A percentile compares a stretch with the other conserved stretches of the same genome.
Conservation (phyloP, 1,284 basidiomycete species). For the Heterobasidion irregulare region DNA sequence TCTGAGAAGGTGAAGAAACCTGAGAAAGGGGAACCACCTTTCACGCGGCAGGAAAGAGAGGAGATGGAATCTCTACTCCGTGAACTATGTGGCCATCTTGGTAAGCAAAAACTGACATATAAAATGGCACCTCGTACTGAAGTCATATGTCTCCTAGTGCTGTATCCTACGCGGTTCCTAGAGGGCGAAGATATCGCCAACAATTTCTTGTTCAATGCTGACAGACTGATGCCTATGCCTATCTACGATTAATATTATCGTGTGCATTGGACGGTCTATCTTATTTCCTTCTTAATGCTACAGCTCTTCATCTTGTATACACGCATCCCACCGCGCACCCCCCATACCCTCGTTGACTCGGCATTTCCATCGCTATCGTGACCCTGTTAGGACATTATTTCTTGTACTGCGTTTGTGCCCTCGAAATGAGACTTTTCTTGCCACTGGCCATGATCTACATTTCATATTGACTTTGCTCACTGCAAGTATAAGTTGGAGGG, state of each 20-base stretch:
- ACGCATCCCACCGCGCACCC: background rate
- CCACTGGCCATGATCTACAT: too few relatives aligned
- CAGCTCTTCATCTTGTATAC: background rate
- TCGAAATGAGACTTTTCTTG: too few relatives aligned
- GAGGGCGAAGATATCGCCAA: slow-evolving; percentile 82
- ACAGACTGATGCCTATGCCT: slow-evolving; percentile 51
- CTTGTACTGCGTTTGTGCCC: too few relatives aligned
- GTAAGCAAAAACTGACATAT: slow-evolving; percentile 31
- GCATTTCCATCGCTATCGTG: background rate
- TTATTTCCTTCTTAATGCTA: background rate
- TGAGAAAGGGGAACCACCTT: slow-evolving; percentile 54
- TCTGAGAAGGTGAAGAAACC: slow-evolving; percentile 29
- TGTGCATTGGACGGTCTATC: background rate
- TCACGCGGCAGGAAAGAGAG: slow-evolving; percentile 75
- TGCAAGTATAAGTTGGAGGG: background rate
- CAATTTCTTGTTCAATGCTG: slow-evolving; percentile 89
- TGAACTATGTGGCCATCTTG: slow-evolving; percentile 78
- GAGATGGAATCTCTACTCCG: slow-evolving; percentile 82
- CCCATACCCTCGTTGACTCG: background rate
- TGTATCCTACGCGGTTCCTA: slow-evolving; percentile 77
- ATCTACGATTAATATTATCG: slow-evolving; percentile 34
- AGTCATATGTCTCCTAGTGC: slow-evolving; percentile 35
- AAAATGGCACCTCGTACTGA: background rate
- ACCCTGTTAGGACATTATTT: background rate
- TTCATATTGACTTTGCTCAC: background rate